Evolutionary conservation across 768 basidiomycete species (phyloP).

Genomic region (Coprinopsis strossmayeri): DNA sequence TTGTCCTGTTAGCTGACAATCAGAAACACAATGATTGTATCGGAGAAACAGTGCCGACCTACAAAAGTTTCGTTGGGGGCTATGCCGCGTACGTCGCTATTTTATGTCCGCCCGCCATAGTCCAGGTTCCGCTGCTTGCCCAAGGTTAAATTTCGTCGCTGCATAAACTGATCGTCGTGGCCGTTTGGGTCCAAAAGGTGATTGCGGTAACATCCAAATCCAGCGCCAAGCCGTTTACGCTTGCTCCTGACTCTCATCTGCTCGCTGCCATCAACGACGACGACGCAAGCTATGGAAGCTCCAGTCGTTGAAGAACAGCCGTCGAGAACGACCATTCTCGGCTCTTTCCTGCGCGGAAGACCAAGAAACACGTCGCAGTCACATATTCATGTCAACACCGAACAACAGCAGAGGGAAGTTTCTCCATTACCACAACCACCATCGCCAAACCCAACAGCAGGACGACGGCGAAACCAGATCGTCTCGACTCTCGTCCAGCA

Average conservation of each 20-base stretch:
- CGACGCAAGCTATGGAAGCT: neutral
- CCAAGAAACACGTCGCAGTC: slow-evolving; percentile 65
- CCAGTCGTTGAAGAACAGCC: slow-evolving; percentile 30
- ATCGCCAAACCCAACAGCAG: slow-evolving; percentile 22
- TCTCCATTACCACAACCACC: slow-evolving; percentile 36
- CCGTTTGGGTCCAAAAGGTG: neutral
- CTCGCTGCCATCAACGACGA: slow-evolving; percentile 2
- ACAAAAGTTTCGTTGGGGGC: too few species aligned
- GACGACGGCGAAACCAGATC: slow-evolving; percentile 26
- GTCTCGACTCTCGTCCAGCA: slow-evolving; percentile 19
- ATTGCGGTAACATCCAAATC: neutral
- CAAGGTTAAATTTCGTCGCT: too few species aligned
- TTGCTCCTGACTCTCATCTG: slow-evolving; percentile 10
- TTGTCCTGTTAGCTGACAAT: too few species aligned
- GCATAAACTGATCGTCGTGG: neutral
- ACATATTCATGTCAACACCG: slow-evolving; percentile 35
- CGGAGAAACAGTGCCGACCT: too few species aligned
- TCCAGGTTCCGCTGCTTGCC: too few species aligned
- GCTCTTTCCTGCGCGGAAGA: slow-evolving; percentile 64
- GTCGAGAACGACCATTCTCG: slow-evolving; percentile 59
- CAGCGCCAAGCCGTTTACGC: slow-evolving; percentile 8
- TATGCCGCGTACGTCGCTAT: too few species aligned
- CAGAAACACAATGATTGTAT: too few species aligned
- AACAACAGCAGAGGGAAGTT: slow-evolving; percentile 29
- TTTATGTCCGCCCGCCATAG: too few species aligned